Percentiles rank a stretch among this genome's conserved stretches.
These are phyloP conservation scores for Mycena filopes DNA, from an alignment of 768 basidiomycete species.

Conservation along the genomic window DNA sequence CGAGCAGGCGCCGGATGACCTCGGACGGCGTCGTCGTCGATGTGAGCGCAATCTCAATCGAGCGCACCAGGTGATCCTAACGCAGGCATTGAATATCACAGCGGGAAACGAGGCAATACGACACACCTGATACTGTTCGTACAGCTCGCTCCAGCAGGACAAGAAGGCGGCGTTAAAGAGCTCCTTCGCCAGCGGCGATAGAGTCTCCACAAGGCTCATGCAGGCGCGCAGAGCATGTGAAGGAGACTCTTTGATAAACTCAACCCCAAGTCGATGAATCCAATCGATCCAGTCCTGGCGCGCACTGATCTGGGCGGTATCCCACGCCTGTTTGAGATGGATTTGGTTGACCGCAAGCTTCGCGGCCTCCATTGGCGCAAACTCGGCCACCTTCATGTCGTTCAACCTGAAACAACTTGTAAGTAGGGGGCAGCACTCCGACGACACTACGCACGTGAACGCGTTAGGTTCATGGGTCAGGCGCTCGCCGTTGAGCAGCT, in stretches of 20 bases:
- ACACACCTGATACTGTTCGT: conserved; percentile 94
- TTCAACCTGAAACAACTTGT: conserved; percentile 55
- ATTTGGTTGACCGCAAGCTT: conserved; percentile 97
- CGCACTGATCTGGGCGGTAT: conserved; percentile 78
- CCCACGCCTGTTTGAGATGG: conserved; percentile 97
- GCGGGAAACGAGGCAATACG: neutral
- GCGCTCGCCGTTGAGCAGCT: conserved; percentile 91
- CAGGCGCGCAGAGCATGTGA: conserved; percentile 97
- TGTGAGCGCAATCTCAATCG: conserved; percentile 87
- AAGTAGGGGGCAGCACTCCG: too few relatives aligned
- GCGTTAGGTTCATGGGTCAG: conserved; percentile 86
- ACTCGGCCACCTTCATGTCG: conserved; percentile 74
- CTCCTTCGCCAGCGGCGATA: conserved; percentile 91
- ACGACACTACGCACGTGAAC: conserved; percentile 59
- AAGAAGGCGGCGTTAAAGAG: conserved; percentile 98
- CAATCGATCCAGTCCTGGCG: conserved; percentile 95
- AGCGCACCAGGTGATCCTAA: conserved; percentile 93
- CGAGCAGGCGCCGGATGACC: conserved; percentile 89
- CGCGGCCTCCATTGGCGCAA: conserved; percentile 83
- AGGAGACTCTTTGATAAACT: conserved; percentile 98
- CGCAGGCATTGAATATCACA: neutral
- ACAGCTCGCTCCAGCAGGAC: conserved; percentile 96
- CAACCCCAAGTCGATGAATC: conserved; percentile 92
- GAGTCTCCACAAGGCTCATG: conserved; percentile 91
- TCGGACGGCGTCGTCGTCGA: conserved; percentile 86